Conservation (phyloP, 106 monocot species). For the Dendrobium chrysotoxum region DNA sequence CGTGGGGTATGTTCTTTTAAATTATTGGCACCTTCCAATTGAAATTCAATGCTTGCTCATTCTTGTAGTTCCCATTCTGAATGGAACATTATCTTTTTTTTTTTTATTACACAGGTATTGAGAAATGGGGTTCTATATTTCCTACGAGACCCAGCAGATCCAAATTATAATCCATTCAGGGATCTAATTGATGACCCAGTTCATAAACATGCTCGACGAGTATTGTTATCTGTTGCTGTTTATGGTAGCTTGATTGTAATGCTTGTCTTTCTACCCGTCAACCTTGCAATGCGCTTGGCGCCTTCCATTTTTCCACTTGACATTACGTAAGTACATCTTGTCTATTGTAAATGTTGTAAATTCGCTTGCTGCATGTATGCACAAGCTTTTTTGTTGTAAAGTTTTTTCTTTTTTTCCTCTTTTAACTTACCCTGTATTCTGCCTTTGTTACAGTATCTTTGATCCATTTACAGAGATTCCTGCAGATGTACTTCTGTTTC, state of each 20-base stretch:
- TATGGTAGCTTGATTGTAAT: constrained; percentile 99
- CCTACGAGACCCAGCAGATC: constrained; percentile 97
- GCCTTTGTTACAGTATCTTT: constrained; percentile 51
- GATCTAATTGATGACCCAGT: constrained; percentile 99
- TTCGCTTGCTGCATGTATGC: neutral
- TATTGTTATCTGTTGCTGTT: constrained; percentile 91
- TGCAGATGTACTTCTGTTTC: constrained; percentile 88
- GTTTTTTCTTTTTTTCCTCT: constrained; percentile 1
- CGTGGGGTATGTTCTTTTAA: constrained; percentile 62
- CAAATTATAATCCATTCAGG: constrained; percentile 96
- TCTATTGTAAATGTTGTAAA: neutral
- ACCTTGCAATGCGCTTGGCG: constrained; percentile 89
- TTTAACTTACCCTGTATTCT: neutral
- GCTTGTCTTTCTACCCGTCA: constrained; percentile 96
- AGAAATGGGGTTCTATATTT: constrained; percentile 95
- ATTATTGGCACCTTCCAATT: neutral
- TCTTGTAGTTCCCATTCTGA: neutral
- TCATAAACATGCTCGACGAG: constrained; percentile 92
- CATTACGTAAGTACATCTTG: constrained; percentile 49
- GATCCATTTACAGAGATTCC: constrained; percentile 98
- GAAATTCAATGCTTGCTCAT: constrained; percentile 3
- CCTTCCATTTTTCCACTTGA: constrained; percentile 90
- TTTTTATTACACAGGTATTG: constrained; percentile 47
- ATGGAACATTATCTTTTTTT: neutral
- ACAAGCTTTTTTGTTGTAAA: neutral